phyloP scores from a whole-genome alignment of 306 rosid genomes.

The Vicia faba region DNA sequence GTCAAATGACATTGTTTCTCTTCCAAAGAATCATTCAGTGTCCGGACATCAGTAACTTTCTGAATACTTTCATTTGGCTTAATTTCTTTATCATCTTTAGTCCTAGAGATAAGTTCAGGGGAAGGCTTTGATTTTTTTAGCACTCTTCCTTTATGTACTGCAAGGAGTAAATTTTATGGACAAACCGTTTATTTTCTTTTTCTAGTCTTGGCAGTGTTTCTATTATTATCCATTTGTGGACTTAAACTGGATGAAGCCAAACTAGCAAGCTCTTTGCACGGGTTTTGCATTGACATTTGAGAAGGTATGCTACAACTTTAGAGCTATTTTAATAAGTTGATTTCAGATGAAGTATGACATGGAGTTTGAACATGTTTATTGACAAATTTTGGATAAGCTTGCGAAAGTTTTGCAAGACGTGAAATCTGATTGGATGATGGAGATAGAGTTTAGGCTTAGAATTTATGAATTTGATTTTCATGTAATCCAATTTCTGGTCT shows the following conservation, averaged over 20 bases:
- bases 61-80: conserved; percentile 35
- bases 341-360: too few species aligned
- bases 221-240: conserved; percentile 34
- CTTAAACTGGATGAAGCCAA: conserved; percentile 36
- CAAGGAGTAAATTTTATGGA: conserved; percentile 37
- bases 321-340: too few species aligned
- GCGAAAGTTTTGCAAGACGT: too few species aligned
- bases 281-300: conserved; percentile 40
- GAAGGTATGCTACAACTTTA: too few species aligned
- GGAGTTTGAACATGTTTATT: too few species aligned
- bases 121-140: conserved; percentile 48
- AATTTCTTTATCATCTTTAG: conserved; percentile 27
- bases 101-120: conserved; percentile 32
- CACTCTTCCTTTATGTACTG: conserved; percentile 33
- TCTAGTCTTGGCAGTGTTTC: conserved; percentile 18
- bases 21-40: conserved; percentile 38
- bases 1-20: conserved; percentile 41
- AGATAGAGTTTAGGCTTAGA: too few species aligned
- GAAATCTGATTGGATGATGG: too few species aligned
- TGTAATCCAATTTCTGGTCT: too few species aligned
- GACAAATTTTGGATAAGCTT: too few species aligned
- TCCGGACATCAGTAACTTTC: conserved; percentile 26
- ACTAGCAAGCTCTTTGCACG: conserved; percentile 33
- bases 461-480: too few species aligned
- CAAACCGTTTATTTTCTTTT: conserved; percentile 30